phyloP scores from a whole-genome alignment of 1,139 yeast species.

The Yamadazyma spencermartinsiae region DNA sequence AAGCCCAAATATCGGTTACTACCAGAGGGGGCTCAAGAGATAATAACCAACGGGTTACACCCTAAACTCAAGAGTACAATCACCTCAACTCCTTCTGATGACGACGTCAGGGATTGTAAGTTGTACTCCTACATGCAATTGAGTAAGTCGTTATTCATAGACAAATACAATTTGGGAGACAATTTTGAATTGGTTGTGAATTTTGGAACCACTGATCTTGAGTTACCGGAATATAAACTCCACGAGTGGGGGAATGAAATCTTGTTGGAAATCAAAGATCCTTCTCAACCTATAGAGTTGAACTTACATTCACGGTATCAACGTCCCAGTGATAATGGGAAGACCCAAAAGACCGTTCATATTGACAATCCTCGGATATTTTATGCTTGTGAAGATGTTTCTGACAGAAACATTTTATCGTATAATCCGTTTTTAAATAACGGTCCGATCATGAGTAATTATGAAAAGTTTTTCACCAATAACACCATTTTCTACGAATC shows the following conservation, averaged over 20 bases:
- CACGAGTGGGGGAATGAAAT: constrained; percentile 45
- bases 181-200: constrained; percentile 25
- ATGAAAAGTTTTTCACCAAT: constrained; percentile 39
- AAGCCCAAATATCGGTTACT: constrained; percentile 41
- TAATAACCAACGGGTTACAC: constrained; percentile 38
- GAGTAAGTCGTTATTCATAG: constrained; percentile 39
- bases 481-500: constrained; percentile 45
- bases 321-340: constrained; percentile 22
- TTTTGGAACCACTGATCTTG: constrained; percentile 40
- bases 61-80: constrained; percentile 25
- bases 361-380: constrained; percentile 27
- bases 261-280: constrained; percentile 26
- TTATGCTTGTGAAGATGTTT: constrained; percentile 35
- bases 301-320: constrained; percentile 44
- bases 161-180: constrained; percentile 37
- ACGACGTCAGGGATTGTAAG: constrained; percentile 32
- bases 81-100: constrained; percentile 20
- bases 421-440: constrained; percentile 42
- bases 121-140: constrained; percentile 35
- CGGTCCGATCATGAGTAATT: constrained; percentile 33
- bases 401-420: constrained; percentile 25
- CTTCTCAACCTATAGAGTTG: constrained; percentile 20
- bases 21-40: constrained; percentile 10
- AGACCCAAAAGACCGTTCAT: constrained; percentile 6
- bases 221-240: constrained; percentile 43